phyloP scores from a whole-genome alignment of 2,329 filamentous ascomycete genomes.

The Neopestalotiopsis sp. region DNA sequence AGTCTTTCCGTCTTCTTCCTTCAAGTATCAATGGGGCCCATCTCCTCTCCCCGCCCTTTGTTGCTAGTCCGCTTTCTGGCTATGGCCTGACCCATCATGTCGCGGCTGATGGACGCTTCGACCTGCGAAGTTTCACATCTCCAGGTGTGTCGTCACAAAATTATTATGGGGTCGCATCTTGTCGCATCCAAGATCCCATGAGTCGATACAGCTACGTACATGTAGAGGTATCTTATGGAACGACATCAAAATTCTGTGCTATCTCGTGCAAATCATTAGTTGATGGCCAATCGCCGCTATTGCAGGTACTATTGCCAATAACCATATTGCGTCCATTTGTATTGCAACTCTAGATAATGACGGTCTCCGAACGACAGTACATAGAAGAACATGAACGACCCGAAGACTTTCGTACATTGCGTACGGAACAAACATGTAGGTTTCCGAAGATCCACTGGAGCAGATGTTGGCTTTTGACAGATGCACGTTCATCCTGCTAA shows the following conservation, averaged over 20 bases:
- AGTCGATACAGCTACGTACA: background rate
- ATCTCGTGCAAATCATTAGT: background rate
- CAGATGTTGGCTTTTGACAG: background rate
- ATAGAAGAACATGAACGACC: too few relatives aligned
- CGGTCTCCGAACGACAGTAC: background rate
- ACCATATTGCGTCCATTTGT: background rate
- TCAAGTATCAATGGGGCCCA: background rate
- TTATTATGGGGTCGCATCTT: background rate
- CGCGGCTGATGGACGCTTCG: slow-evolving; percentile 17
- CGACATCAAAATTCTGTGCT: background rate
- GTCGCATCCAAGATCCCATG: background rate
- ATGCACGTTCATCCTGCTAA: background rate
- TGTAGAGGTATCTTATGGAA: background rate
- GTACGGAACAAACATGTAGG: too few relatives aligned
- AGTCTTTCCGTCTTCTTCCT: background rate
- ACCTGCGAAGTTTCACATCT: slow-evolving; percentile 15
- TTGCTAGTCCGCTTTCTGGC: slow-evolving; percentile 1
- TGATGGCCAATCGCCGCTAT: slow-evolving; percentile 6
- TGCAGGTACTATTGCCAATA: slow-evolving; percentile 4
- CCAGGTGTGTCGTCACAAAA: background rate
- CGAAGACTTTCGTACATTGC: too few relatives aligned
- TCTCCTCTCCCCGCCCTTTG: slow-evolving; percentile 7
- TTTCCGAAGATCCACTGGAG: background rate
- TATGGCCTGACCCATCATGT: slow-evolving; percentile 11
- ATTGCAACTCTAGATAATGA: background rate